Evolutionary conservation across 2,329 filamentous ascomycete genomes (phyloP), one percentile per base, ranked within the genome.

Genomic region (Venturia aucupariae): DNA sequence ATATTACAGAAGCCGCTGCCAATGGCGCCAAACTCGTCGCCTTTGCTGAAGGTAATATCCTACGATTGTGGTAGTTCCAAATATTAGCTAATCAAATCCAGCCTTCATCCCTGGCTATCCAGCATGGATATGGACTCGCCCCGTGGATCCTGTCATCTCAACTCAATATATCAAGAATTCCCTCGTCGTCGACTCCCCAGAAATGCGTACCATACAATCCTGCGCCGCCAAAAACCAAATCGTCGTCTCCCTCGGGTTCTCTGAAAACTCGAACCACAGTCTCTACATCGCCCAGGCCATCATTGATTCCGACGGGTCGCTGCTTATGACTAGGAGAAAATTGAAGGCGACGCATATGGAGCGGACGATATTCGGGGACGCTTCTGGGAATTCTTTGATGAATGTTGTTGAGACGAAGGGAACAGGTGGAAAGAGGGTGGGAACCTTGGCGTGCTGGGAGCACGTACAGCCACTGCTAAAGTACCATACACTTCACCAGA

Each of bases 1-100:
- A 86, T 61, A 86, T 88, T 67, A 72, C 76, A 44, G 79, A 84
- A 68, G 85, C 85, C 0, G 80, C 80, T 0, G 67, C 72, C 5
- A 79, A 81, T 54, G 81, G 80, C 0, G 82, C 82, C 1, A 77
- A 84, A 65, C 73, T 88, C 11, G 59, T 61, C 38, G 41, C 59
- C 1, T 61, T 61, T 7, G 22, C 32, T 27, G 55, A 60, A 38
- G 32, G 55, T 60, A 38, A n/a, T 17, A 2, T 71, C 88, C 4
- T 4, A 38, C 35, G 32, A 4, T 55, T 15, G 42, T 19, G 30
- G 17, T 24, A 11, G 38, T 38, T 41, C 30, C 32, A n/a, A 5
- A 4, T 8, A 17, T 17, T n/a, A 3, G 30, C 38, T 61, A 42
- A 61, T 19, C 24, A n/a, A 7, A 38, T 35, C 13, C 19, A 57